Evolutionary conservation across 441 rosid genomes (phyloP), one percentile per base, ranked within the genome.

Genomic region (Gossypium aridum): DNA sequence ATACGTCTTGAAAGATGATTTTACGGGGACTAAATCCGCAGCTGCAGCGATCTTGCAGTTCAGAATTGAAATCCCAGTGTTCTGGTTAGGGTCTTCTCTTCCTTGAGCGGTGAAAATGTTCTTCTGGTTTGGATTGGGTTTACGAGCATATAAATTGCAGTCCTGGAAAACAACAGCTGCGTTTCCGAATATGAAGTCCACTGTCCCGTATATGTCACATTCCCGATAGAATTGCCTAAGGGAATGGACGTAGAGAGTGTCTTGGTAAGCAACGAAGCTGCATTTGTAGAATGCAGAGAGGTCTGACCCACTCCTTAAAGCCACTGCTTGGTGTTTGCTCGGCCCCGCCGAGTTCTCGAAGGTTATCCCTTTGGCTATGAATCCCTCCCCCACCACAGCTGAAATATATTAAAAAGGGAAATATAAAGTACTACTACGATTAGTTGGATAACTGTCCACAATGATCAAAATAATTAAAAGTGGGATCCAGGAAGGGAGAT

Each of bases 271-370:
- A 3, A 83, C 73, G 61, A 86, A 83, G 76, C 89, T 83, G 83
- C 89, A 86, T 39, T 71, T 4, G 71, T 78, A 83, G 71, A 83
- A 86, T 14, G 85, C 87, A 0, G 89, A 86, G 75, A 86, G 49
- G 61, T 86, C 87, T 3, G 89, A 72, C 19, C 87, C 82, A 13
- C 87, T 79, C 23, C 86, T 76, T 2, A 86, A 34, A 68, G 89
- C 87, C 51, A 86, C 89, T 1, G 87, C 89, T 64, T 86, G 87
- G 84, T 84, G 89, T 71, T 84, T 84, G 31, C 76, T 78, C 0
- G 89, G 86, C 1, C 89, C 89, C 2, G 87, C 89, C 2, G 79
- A 64, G 77, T 86, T 86, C 74, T 82, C 86, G 51, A 86, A 62
- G 7, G 83, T 79, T 8, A 86, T 84, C 26, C 85, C 87, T 60